Conservation (phyloP, 805 yeast genomes). For the Saturnispora silvae region DNA sequence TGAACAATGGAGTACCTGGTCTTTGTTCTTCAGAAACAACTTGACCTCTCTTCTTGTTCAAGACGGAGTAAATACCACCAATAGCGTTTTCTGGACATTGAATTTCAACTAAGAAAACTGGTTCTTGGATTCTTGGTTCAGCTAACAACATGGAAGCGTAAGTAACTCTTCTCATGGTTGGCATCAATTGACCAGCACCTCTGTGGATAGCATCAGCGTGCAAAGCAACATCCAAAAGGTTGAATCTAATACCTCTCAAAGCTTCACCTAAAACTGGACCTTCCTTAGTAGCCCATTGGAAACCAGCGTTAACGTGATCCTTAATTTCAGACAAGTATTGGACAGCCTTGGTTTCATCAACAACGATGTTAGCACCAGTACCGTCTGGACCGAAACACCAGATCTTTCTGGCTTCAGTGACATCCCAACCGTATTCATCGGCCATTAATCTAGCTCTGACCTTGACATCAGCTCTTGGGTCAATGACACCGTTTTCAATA, state of each 20-base stretch:
- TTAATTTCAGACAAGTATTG: conserved; percentile 98
- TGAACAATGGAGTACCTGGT: conserved; percentile 99
- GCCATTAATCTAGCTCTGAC: conserved; percentile 98
- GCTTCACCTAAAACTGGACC: conserved; percentile 98
- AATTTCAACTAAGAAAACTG: conserved; percentile 97
- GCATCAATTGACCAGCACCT: conserved; percentile 99
- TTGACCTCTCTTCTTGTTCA: conserved; percentile 99
- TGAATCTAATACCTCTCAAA: conserved; percentile 92
- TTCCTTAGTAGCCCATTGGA: conserved; percentile 99
- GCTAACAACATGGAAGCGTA: conserved; percentile 97
- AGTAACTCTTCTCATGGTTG: conserved; percentile 99
- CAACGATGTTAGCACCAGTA: conserved; percentile 96
- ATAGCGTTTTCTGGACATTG: conserved; percentile 99
- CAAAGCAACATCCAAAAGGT: conserved; percentile 97
- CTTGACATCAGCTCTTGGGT: conserved; percentile 97
- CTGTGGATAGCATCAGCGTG: conserved; percentile 99
- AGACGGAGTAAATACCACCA: conserved; percentile 99
- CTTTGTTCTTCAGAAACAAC: conserved; percentile 98
- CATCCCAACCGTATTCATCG: conserved; percentile 99
- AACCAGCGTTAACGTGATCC: conserved; percentile 99
- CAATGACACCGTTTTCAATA: conserved; percentile 84
- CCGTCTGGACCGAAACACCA: conserved; percentile 99
- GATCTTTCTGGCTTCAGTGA: conserved; percentile 99
- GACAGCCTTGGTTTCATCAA: conserved; percentile 99
- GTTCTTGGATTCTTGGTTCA: conserved; percentile 98